Percentiles rank a stretch among this genome's conserved stretches.
Conservation (phyloP, 495 filamentous ascomycete genomes). For the Bacidia rubella region DNA sequence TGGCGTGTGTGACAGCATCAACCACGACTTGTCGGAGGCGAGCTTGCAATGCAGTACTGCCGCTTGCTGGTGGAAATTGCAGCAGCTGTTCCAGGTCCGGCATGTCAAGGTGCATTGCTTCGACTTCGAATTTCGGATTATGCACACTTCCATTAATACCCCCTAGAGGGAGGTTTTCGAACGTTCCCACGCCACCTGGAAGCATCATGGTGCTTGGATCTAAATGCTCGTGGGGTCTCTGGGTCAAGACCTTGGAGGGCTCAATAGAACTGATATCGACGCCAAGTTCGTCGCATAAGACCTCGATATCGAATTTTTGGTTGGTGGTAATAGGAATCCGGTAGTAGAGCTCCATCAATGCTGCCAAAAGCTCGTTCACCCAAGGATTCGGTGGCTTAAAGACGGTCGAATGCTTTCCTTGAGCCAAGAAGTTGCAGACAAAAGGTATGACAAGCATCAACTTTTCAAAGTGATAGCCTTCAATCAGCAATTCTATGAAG, state of each 20-base stretch:
- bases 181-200: conserved; percentile 60
- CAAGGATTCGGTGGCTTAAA: conserved; percentile 94
- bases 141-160: conserved; percentile 54
- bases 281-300: conserved; percentile 82
- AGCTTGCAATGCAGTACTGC: conserved; percentile 53
- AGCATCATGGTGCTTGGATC: conserved; percentile 37
- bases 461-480: conserved; percentile 80
- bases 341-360: conserved; percentile 84
- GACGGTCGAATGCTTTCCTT: conserved; percentile 70
- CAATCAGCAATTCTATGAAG: conserved; percentile 86
- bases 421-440: conserved; percentile 82
- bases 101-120: conserved; percentile 56
- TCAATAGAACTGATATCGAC: conserved; percentile 78
- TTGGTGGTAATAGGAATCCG: conserved; percentile 88
- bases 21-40: conserved; percentile 71
- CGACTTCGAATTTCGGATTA: conserved; percentile 56
- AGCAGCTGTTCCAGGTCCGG: conserved; percentile 66
- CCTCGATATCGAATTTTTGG: conserved; percentile 95
- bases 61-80: conserved; percentile 60
- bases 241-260: conserved; percentile 65
- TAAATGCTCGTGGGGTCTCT: conserved; percentile 47
- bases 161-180: conserved; percentile 63
- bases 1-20: conserved; percentile 68
- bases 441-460: conserved; percentile 89
- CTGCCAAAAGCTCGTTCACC: conserved; percentile 82